Percentiles rank a stretch among this genome's conserved stretches.
Evolutionary conservation across 2,329 filamentous ascomycete species (phyloP).

Genomic region (Pestalotiopsis sp.): DNA sequence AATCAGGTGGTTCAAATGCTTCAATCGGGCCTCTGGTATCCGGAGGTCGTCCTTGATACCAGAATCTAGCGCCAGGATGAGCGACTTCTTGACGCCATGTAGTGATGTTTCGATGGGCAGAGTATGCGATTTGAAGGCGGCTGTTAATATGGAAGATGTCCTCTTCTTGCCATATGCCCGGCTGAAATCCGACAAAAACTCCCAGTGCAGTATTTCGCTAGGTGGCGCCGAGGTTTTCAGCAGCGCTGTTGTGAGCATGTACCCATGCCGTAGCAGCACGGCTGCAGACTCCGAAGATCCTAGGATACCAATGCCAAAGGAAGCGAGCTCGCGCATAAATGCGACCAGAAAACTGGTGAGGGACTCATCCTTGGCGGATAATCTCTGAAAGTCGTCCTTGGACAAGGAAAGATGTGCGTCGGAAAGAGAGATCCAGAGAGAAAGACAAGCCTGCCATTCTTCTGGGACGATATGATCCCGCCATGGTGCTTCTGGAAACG

Average conservation of each 20-base stretch:
- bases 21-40: constrained; percentile 56
- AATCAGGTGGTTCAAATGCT: constrained; percentile 64
- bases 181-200: constrained; percentile 70
- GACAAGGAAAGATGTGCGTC: constrained; percentile 65
- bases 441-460: constrained; percentile 79
- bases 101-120: constrained; percentile 56
- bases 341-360: constrained; percentile 66
- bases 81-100: constrained; percentile 59
- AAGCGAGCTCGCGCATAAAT: constrained; percentile 61
- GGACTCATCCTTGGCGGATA: constrained; percentile 58
- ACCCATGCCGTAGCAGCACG: constrained; percentile 63
- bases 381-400: constrained; percentile 54
- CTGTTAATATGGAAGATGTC: constrained; percentile 50
- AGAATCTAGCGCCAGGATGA: constrained; percentile 66
- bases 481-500: constrained; percentile 72
- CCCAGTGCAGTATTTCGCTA: constrained; percentile 59
- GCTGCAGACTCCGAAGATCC: constrained; percentile 36
- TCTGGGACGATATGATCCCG: constrained; percentile 64
- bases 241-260: constrained; percentile 64
- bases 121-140: constrained; percentile 55
- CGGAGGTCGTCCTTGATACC: constrained; percentile 59
- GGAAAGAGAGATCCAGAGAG: constrained; percentile 73
- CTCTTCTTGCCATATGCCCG: constrained; percentile 68
- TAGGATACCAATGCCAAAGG: constrained; percentile 35
- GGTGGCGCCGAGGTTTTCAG: constrained; percentile 48